Percentiles rank a stretch among this genome's conserved stretches.
These are phyloP conservation scores for Trichoderma koningii DNA, from an alignment of 2,329 filamentous ascomycete species.

Conservation along the genomic window DNA sequence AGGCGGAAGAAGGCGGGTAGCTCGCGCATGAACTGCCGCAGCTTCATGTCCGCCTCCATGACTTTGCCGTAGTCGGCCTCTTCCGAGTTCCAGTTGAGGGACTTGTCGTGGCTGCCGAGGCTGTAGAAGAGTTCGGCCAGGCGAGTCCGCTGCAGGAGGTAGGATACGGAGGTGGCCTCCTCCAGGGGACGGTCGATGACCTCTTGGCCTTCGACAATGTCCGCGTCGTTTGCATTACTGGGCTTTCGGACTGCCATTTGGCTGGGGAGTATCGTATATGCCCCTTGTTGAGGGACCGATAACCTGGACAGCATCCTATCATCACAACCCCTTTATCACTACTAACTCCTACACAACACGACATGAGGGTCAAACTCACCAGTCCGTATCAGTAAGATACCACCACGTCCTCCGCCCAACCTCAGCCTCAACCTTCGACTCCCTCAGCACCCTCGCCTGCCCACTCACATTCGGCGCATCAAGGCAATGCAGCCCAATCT, in stretches of 20 bases:
- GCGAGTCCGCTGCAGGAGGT: slow-evolving; percentile 43
- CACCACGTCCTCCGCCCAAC: slow-evolving; percentile 48
- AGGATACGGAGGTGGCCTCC: slow-evolving; percentile 41
- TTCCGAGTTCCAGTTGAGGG: slow-evolving; percentile 36
- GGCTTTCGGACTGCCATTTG: slow-evolving; percentile 46
- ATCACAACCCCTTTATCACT: not conserved
- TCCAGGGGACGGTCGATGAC: slow-evolving; percentile 37
- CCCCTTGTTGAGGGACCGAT: slow-evolving; percentile 40
- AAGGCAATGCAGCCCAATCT: slow-evolving; percentile 43
- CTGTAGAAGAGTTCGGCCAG: slow-evolving; percentile 42
- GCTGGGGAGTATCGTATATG: slow-evolving; percentile 41
- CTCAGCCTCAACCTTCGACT: slow-evolving; percentile 37
- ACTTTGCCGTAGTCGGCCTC: slow-evolving; percentile 39
- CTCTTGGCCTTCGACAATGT: slow-evolving; percentile 39
- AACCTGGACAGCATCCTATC: slow-evolving; percentile 43
- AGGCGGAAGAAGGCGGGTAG: slow-evolving; percentile 38
- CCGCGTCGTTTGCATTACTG: slow-evolving; percentile 44
- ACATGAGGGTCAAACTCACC: slow-evolving; percentile 34
- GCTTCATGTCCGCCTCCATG: slow-evolving; percentile 38
- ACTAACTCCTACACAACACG: not conserved
- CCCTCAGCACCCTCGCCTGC: slow-evolving; percentile 28
- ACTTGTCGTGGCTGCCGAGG: slow-evolving; percentile 38
- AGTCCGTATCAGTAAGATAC: slow-evolving; percentile 46
- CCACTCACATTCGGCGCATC: slow-evolving; percentile 36
- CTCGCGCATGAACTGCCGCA: slow-evolving; percentile 36